A percentile compares a stretch with the other conserved stretches of the same genome.
phyloP scores from a whole-genome alignment of 2,329 filamentous ascomycete species.

The Helicocarpus griseus region DNA sequence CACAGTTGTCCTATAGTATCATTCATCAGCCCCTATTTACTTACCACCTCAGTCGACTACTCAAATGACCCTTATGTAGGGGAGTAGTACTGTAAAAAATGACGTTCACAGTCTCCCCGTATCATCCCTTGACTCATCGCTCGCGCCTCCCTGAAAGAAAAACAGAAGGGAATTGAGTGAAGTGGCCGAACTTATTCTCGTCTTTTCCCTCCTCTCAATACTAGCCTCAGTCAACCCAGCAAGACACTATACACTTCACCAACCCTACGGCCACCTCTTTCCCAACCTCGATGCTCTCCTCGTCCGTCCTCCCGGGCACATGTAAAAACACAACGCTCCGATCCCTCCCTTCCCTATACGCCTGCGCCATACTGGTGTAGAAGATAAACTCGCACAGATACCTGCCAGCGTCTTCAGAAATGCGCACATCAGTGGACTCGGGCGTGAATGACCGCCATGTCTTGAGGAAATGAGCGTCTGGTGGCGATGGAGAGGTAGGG shows the following conservation, averaged over 20 bases:
- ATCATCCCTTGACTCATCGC: too few relatives aligned
- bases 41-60: too few relatives aligned
- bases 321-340: conserved; percentile 59
- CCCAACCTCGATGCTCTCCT: conserved; percentile 34
- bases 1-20: too few relatives aligned
- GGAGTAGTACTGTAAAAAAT: too few relatives aligned
- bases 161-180: too few relatives aligned
- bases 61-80: too few relatives aligned
- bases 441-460: conserved; percentile 26
- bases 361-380: conserved; percentile 53
- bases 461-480: conserved; percentile 25
- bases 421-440: conserved; percentile 33
- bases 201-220: conserved; percentile 15
- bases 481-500: conserved; percentile 18
- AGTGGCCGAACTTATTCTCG: too few relatives aligned
- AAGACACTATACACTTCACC: conserved; percentile 33
- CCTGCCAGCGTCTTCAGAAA: conserved; percentile 60
- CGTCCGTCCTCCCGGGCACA: conserved; percentile 53
- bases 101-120: too few relatives aligned
- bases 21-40: too few relatives aligned
- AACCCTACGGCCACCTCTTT: conserved; percentile 32
- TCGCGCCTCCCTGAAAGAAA: too few relatives aligned
- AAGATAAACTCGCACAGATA: conserved; percentile 75
- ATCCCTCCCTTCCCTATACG: conserved; percentile 21
- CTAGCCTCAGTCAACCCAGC: conserved; percentile 27